Percentiles rank a stretch among this genome's conserved stretches.
These are phyloP conservation scores for Myriosclerotinia scirpicola DNA, from an alignment of 2,329 filamentous ascomycete genomes.

Conservation along the genomic window DNA sequence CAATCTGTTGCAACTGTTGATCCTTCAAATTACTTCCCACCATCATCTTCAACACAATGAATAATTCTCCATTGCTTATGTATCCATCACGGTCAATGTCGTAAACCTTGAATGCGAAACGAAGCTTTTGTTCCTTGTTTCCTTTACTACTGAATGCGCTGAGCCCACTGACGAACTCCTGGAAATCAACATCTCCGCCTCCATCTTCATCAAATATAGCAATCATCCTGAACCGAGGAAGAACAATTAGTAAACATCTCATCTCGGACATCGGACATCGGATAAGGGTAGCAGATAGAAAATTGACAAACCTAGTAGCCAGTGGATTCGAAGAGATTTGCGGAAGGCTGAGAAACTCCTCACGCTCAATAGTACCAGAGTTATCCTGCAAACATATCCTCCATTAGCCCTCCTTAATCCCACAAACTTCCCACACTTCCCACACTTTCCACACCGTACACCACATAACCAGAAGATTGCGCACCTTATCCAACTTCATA, in stretches of 20 bases:
- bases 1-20: constrained; percentile 97
- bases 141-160: constrained; percentile 96
- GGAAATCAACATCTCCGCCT: constrained; percentile 96
- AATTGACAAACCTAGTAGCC: constrained; percentile 69
- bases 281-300: constrained; percentile 6
- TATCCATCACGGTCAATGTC: constrained; percentile 98
- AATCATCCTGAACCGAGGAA: constrained; percentile 70
- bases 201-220: constrained; percentile 99
- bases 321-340: constrained; percentile 98
- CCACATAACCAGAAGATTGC: constrained; percentile 28
- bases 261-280: background rate
- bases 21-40: constrained; percentile 99
- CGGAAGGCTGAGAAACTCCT: constrained; percentile 94
- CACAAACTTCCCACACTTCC: background rate
- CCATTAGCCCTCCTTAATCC: constrained; percentile 14
- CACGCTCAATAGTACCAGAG: constrained; percentile 96
- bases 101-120: constrained; percentile 98
- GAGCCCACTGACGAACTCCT: constrained; percentile 95
- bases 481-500: constrained; percentile 98
- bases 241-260: background rate
- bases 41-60: constrained; percentile 99
- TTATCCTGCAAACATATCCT: constrained; percentile 66
- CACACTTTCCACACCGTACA: background rate
- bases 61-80: constrained; percentile 98
- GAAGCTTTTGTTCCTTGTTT: constrained; percentile 98